Base-by-base conservation (phyloP, 164 flowering plant species). In the Berberis vulgaris region DNA sequence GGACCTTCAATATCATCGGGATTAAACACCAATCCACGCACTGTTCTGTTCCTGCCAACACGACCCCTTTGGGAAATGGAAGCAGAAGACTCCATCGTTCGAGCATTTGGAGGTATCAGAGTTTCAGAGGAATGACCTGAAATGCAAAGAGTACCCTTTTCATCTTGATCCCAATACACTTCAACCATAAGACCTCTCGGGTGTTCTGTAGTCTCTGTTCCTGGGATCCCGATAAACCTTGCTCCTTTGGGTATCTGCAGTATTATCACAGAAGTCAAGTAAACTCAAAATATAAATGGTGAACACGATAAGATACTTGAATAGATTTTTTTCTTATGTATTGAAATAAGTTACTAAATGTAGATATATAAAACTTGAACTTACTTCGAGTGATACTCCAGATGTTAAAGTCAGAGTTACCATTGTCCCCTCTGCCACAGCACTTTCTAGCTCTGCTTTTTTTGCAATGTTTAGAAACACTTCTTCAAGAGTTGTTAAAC, bases 401-500 rank as follows among this genome's bases (percentile, higher is more conserved):
- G 96, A 84, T 57, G 89, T 70, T 43, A 88, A 77, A 47, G 80
- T 81, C 47, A 95, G 75, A 60, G 88, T 79, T 10, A 71, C 82
- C 71, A 81, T 61, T 64, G 70, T 79, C 43, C 90, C 90, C 49
- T 91, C 96, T 49, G 86, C 82, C 11, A 79, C 69, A 64, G 97
- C 93, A 74, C 70, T 84, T 78, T 95, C 97, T 41, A 91, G 70
- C 78, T 95, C 99, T 13, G 99, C 96, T 65, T 86, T 81, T 77
- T 67, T 86, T 50, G 94, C 97, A 54, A 95, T 91, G 61, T 89
- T 95, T 64, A 95, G 76, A 79, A 95, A 91, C 56, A 95, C 99
- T 82, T 95, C 99, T 77, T 95, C 97, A 2, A 95, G 96, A 44
- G 97, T 91, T 63, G 96, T 80, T 41, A 95, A 84, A 59, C 97